Conservation (phyloP, 805 yeast species). For the Wickerhamomyces silvicola region DNA sequence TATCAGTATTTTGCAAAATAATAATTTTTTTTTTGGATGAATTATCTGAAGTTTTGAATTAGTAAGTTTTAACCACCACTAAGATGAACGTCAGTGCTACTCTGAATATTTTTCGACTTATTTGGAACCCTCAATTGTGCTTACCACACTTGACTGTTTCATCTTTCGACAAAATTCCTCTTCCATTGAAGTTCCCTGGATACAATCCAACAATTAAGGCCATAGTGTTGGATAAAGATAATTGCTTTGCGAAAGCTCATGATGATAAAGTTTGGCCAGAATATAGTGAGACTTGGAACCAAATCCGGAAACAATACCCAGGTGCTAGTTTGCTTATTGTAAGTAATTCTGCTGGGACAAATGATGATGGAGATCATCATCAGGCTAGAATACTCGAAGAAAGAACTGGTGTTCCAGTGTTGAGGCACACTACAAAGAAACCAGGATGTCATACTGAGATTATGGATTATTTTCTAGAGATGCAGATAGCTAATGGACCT, state of each 20-base stretch:
- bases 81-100: slow-evolving; percentile 71
- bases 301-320: slow-evolving; percentile 52
- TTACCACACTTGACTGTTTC: slow-evolving; percentile 54
- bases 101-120: slow-evolving; percentile 52
- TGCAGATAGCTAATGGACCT: slow-evolving; percentile 38
- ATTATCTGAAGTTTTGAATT: not conserved
- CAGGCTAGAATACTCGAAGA: slow-evolving; percentile 61
- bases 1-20: too few relatives aligned
- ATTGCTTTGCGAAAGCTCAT: slow-evolving; percentile 85
- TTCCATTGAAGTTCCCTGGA: slow-evolving; percentile 40
- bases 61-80: not conserved
- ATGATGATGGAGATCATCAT: slow-evolving; percentile 52
- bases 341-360: slow-evolving; percentile 89
- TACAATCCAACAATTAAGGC: slow-evolving; percentile 48
- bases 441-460: slow-evolving; percentile 78
- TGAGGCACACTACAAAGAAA: slow-evolving; percentile 68
- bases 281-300: slow-evolving; percentile 51
- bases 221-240: slow-evolving; percentile 87
- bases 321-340: slow-evolving; percentile 65
- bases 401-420: slow-evolving; percentile 61
- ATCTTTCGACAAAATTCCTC: slow-evolving; percentile 52
- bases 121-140: slow-evolving; percentile 60
- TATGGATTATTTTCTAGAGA: slow-evolving; percentile 45
- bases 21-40: too few relatives aligned
- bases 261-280: slow-evolving; percentile 75